Evolutionary conservation across 1,284 basidiomycete species (phyloP).

Genomic region (Sphagnurus paluster): DNA sequence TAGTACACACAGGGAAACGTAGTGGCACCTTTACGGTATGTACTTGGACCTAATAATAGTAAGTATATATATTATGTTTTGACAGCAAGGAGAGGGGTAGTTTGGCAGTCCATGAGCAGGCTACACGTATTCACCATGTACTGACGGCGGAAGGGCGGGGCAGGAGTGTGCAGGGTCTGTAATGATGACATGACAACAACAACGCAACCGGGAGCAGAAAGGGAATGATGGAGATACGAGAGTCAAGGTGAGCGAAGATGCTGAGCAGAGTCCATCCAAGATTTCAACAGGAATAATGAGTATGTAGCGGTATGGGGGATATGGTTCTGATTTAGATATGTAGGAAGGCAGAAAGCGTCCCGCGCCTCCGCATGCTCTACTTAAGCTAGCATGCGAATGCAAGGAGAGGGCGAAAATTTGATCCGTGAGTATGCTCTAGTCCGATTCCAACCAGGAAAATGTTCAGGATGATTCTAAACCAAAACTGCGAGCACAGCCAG

Average conservation of each 20-base stretch:
- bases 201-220: not conserved
- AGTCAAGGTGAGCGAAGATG: too few species aligned
- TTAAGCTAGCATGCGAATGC: too few species aligned
- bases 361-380: too few species aligned
- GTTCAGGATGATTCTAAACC: constrained; percentile 5
- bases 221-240: not conserved
- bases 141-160: too few species aligned
- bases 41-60: not conserved
- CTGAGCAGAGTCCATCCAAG: not conserved
- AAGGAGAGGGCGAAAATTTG: too few species aligned
- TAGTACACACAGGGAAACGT: constrained; percentile 1
- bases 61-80: not conserved
- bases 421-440: not conserved
- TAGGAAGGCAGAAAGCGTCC: not conserved
- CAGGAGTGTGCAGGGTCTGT: too few species aligned
- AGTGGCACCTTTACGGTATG: not conserved
- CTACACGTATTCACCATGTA: too few species aligned
- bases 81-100: not conserved
- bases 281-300: not conserved
- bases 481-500: constrained; percentile 3
- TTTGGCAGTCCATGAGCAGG: too few species aligned
- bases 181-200: not conserved
- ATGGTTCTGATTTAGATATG: too few species aligned
- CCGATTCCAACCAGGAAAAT: not conserved
- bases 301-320: not conserved